Evolutionary conservation across 495 filamentous ascomycete species (phyloP).

Genomic region (Tuber melanosporum): DNA sequence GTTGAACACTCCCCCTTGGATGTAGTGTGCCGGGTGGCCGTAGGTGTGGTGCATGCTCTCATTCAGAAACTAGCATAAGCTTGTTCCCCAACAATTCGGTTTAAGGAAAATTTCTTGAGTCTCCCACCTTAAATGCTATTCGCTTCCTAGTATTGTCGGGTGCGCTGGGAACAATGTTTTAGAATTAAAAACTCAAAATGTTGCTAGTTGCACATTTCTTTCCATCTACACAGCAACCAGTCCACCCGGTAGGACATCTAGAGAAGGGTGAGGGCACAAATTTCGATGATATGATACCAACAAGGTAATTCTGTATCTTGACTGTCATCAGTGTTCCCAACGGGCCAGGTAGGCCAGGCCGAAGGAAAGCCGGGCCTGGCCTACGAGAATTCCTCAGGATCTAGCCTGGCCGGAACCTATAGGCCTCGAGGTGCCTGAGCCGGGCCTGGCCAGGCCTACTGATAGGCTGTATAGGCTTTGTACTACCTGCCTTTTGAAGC

Average conservation of each 20-base stretch:
- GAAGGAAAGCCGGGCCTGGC: too few relatives aligned
- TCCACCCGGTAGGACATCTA: not conserved
- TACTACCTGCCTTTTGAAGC: too few relatives aligned
- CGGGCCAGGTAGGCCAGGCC: too few relatives aligned
- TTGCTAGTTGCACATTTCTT: not conserved
- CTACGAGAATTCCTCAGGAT: too few relatives aligned
- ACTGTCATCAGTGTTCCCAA: not conserved
- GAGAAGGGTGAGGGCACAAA: not conserved
- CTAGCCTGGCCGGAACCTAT: too few relatives aligned
- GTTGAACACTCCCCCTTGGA: not conserved
- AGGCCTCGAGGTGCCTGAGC: too few relatives aligned
- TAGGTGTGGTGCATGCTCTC: not conserved
- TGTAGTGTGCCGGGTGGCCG: not conserved
- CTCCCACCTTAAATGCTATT: not conserved
- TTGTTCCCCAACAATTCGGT: not conserved
- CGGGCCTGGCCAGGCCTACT: too few relatives aligned
- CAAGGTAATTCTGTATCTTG: not conserved
- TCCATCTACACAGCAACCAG: not conserved
- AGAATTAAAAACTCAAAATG: not conserved
- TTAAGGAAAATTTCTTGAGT: not conserved
- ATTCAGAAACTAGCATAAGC: not conserved
- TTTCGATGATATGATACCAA: not conserved
- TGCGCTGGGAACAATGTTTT: not conserved
- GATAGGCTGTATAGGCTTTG: too few relatives aligned
- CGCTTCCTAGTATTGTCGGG: not conserved